Evolutionary conservation across 768 basidiomycete genomes (phyloP), one percentile per base, ranked within the genome.

Genomic region (Heimioporus sp.): DNA sequence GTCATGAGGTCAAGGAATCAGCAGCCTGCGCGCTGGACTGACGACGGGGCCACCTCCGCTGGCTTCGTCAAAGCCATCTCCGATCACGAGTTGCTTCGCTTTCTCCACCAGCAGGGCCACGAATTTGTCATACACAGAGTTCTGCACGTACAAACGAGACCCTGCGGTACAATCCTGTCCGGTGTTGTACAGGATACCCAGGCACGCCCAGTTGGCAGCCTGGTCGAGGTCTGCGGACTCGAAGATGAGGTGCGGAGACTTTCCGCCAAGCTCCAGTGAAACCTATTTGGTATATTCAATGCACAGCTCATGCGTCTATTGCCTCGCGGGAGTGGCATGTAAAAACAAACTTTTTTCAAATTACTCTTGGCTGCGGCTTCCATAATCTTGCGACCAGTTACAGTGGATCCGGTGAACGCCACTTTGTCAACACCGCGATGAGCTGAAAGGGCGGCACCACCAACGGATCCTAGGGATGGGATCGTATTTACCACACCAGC

Each of bases 141-240:
- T 87, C 65, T 98, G 93, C 19, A 92, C 92, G 65, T 90, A 93
- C 35, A 94, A 73, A 13, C 95, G 82, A 32, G 92, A 95, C 37
- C 95, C 92, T 20, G 93, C 93, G 4, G 90, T 92, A 69, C 95
- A 97, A 65, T 92, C 90, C 70, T 96, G 91, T n/a, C 92, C 91
- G 34, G 87, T 83, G 61, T 92, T 92, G 71, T 90, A 93, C 60
- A 86, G 85, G 50, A 94, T 87, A 19, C 93, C 92, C 20, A 94
- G 76, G 9, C 85, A 87, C 19, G 85, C 82, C 92, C 93, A 96
- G 58, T 79, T 83, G 28, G 91, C 89, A 49, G 92, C 92, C 82
- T 67, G 53, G 52, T 97, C 90, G 52, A 97, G 72, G 69, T 98
- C 87, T 35, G 95, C 94, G 38, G 87, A 89, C 61, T 92, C 87